Evolutionary conservation across 2,329 filamentous ascomycete genomes (phyloP).

Genomic region (Phoma herbarum): DNA sequence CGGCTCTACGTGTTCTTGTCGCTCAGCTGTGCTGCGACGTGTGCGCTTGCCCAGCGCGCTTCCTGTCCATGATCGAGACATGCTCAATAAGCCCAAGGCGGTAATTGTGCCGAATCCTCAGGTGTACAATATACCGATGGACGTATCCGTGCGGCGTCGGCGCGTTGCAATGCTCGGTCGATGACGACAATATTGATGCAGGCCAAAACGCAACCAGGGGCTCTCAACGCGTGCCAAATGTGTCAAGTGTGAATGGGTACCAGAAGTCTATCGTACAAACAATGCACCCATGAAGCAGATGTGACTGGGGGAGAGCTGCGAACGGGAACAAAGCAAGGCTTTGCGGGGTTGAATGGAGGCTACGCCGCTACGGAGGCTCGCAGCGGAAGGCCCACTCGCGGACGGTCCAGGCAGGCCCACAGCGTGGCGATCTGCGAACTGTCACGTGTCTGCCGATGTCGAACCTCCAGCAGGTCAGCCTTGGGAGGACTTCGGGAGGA

Average conservation of each 20-base stretch:
- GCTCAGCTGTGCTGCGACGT: constrained; percentile 8
- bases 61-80: constrained; percentile 10
- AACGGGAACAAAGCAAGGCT: constrained; percentile 4
- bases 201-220: not conserved
- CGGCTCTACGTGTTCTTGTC: constrained; percentile 13
- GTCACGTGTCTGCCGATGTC: too few relatives aligned
- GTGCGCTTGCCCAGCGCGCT: constrained; percentile 20
- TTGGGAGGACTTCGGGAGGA: not conserved
- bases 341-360: constrained; percentile 26
- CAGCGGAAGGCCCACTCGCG: constrained; percentile 7
- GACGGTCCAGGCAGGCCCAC: not conserved
- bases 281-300: constrained; percentile 8
- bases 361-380: constrained; percentile 5
- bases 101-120: not conserved
- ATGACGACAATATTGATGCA: constrained; percentile 5
- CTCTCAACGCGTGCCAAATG: not conserved
- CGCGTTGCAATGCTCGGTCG: not conserved
- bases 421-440: not conserved
- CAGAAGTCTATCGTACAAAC: constrained; percentile 15
- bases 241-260: not conserved
- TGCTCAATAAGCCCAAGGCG: not conserved
- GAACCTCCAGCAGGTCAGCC: too few relatives aligned
- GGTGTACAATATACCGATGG: not conserved
- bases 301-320: constrained; percentile 3
- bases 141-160: constrained; percentile 1